Evolutionary conservation across 1,284 basidiomycete genomes (phyloP), one percentile per base, ranked within the genome.

Genomic region (Ustilago esculenta): DNA sequence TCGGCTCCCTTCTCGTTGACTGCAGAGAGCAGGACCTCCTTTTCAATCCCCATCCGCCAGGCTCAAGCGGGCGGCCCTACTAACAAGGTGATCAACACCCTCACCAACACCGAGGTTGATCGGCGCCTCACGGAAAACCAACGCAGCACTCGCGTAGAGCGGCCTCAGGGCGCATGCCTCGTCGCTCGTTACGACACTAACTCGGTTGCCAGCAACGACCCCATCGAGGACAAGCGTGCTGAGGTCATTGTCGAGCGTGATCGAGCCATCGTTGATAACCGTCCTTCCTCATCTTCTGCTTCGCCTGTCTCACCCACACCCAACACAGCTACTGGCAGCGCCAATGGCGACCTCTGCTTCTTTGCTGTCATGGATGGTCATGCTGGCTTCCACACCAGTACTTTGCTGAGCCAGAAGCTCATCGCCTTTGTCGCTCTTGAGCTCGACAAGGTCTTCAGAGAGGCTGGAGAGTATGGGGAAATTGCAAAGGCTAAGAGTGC

Each of bases 331-430:
- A 32, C 40, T n/a, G 44, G 35, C 32, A 64, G 36, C 23, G 58
- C 65, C 5, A 74, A 71, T 32, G 75, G 75, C 9, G 75, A 77
- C 43, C 61, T 77, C 20, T 77, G 75, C 44, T 90, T 95, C 82
- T 93, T 92, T 75, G 85, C 91, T 1, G 89, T 96, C 24, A 90
- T 94, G 87, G 96, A 98, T 79, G 96, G 96, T 2, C 96, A 98
- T 81, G 86, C 88, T 1, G 96, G 93, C 1, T 86, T 79, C 67
- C 87, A 92, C 54, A 98, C 96, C 1, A 93, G 92, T 5, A 87
- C 88, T 55, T 85, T 97, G 25, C 88, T 99, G 27, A 89, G 90
- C 2, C 89, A 90, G 49, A 87, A 90, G 57, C 87, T 98, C 58
- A 91, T 98, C 63, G 91, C 92, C 29, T 90, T 91, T 11, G 89